These are phyloP conservation scores for Dittrichia graveolens DNA, from an alignment of 129 eudicot genomes.

Conservation along the genomic window DNA sequence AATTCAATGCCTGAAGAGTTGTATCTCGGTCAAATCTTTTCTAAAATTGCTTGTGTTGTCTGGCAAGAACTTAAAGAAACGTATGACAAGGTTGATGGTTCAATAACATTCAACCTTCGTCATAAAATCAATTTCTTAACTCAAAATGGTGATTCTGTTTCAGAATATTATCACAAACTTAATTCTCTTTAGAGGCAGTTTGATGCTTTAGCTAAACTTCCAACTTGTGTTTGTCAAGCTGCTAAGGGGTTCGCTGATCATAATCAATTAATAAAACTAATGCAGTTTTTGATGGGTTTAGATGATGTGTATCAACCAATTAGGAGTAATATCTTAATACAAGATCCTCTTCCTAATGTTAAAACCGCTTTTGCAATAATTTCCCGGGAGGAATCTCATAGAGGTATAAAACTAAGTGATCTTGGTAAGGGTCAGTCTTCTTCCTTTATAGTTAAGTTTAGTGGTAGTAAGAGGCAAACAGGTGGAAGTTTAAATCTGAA, in stretches of 20 bases:
- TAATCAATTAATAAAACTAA: not conserved
- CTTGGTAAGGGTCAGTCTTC: too few relatives aligned
- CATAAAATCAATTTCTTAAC: too few relatives aligned
- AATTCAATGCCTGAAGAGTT: too few relatives aligned
- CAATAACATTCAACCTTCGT: too few relatives aligned
- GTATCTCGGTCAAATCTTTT: too few relatives aligned
- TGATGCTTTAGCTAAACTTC: not conserved
- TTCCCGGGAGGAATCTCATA: not conserved
- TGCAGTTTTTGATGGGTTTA: not conserved
- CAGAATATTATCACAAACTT: not conserved
- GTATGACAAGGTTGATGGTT: too few relatives aligned
- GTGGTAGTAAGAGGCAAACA: not conserved
- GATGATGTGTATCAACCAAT: not conserved
- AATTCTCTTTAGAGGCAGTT: constrained; percentile 10
- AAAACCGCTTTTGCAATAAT: not conserved
- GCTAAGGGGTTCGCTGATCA: not conserved
- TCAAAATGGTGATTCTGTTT: not conserved
- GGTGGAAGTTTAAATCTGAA: not conserved
- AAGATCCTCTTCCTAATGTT: not conserved
- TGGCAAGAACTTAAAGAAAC: too few relatives aligned
- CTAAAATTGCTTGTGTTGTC: too few relatives aligned
- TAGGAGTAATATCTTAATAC: not conserved
- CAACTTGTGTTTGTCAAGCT: not conserved
- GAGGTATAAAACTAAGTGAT: too few relatives aligned
- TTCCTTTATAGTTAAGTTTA: not conserved